Conservation (phyloP, 106 monocot genomes). For the Agapanthus africanus region DNA sequence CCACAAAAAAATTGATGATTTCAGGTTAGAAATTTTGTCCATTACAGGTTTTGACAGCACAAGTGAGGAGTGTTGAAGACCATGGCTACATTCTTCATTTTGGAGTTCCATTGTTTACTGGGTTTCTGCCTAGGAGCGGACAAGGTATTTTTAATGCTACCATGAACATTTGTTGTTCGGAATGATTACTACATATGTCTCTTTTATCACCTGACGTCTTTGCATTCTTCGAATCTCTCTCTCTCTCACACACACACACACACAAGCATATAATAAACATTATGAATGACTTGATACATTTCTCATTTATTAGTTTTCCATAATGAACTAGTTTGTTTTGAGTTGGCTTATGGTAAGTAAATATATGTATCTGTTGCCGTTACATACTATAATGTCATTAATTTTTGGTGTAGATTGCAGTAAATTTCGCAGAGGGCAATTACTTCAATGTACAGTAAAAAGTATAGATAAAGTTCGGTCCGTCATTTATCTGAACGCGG, state of each 20-base stretch:
- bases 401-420: conserved; percentile 34
- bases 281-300: too few species aligned
- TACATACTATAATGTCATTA: not conserved
- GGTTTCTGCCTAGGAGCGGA: conserved; percentile 53
- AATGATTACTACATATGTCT: not conserved
- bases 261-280: too few species aligned
- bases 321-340: not conserved
- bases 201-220: not conserved
- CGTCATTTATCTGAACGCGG: conserved; percentile 38
- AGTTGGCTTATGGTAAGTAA: not conserved
- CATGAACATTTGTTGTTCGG: not conserved
- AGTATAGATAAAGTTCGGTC: conserved; percentile 57
- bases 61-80: conserved; percentile 87
- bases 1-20: not conserved
- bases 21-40: not conserved
- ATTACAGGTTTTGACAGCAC: conserved; percentile 62
- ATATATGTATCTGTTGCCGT: not conserved
- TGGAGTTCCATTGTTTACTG: conserved; percentile 71
- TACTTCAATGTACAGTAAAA: conserved; percentile 68
- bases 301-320: not conserved
- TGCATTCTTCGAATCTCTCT: too few species aligned
- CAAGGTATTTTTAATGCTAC: conserved; percentile 33
- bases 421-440: conserved; percentile 32
- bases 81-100: conserved; percentile 97
- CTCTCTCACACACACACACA: too few species aligned